phyloP scores from a whole-genome alignment of 2,329 filamentous ascomycete species.

The Trichophyton rubrum region DNA sequence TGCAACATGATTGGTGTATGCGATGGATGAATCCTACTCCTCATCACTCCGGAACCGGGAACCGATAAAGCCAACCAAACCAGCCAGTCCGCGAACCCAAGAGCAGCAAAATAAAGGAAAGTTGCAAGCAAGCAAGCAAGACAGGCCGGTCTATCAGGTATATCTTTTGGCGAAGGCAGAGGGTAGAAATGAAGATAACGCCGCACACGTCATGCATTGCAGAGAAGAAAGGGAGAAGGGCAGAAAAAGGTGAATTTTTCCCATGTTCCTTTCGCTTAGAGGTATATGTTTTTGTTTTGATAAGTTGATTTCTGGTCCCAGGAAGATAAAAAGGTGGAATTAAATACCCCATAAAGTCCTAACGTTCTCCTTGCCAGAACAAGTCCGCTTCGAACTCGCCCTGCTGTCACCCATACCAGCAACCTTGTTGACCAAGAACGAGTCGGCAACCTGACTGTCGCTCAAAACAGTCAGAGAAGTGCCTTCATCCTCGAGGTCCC shows the following conservation, averaged over 20 bases:
- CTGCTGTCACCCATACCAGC: constrained; percentile 21
- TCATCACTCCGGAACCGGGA: not conserved
- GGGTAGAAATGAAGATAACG: not conserved
- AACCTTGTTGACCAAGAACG: constrained; percentile 21
- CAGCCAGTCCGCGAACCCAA: not conserved
- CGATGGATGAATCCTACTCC: not conserved
- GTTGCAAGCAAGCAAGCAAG: not conserved
- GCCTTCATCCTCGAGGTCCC: constrained; percentile 14
- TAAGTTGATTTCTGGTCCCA: not conserved
- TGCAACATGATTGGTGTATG: not conserved
- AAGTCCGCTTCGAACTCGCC: constrained; percentile 30
- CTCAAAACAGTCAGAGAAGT: constrained; percentile 20
- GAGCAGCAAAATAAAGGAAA: not conserved
- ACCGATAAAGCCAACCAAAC: not conserved
- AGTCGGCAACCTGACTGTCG: constrained; percentile 22
- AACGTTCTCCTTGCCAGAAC: constrained; percentile 21
- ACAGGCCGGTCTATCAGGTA: not conserved
- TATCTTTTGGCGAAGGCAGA: not conserved
- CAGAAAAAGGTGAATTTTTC: not conserved
- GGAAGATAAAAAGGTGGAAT: not conserved
- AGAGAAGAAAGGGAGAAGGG: not conserved
- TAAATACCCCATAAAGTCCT: constrained; percentile 7
- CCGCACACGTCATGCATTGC: not conserved
- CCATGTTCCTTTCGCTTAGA: not conserved
- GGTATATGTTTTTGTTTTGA: not conserved